phyloP scores from a whole-genome alignment of 2,329 filamentous ascomycete species.

The Albifimbria verrucaria region DNA sequence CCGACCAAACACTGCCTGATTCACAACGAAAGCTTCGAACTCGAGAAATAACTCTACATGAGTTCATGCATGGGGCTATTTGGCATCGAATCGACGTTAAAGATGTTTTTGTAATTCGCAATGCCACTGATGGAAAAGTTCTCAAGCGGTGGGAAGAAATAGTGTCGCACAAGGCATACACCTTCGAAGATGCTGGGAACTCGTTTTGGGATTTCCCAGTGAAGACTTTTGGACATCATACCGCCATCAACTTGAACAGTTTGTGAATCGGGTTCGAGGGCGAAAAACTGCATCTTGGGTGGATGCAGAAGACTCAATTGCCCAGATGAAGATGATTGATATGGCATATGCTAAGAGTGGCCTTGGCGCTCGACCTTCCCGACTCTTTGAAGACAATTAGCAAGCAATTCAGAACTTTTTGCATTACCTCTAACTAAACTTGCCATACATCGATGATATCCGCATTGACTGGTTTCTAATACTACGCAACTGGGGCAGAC shows the following conservation, averaged over 20 bases:
- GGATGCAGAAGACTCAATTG: constrained; percentile 37
- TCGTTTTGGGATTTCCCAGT: constrained; percentile 16
- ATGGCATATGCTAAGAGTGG: constrained; percentile 39
- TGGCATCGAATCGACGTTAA: constrained; percentile 32
- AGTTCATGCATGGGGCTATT: constrained; percentile 17
- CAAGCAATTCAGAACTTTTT: too few species aligned
- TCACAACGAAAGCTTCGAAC: constrained; percentile 7
- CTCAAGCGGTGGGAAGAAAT: constrained; percentile 17
- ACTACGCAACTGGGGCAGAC: too few species aligned
- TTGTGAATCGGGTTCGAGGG: constrained; percentile 42
- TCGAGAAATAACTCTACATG: constrained; percentile 24
- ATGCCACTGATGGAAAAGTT: constrained; percentile 14
- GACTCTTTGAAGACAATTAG: too few species aligned
- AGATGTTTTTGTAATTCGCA: constrained; percentile 24
- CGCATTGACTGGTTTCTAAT: too few species aligned
- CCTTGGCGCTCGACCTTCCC: constrained; percentile 11
- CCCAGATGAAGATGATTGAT: constrained; percentile 44
- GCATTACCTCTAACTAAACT: too few species aligned
- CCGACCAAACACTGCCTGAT: not conserved
- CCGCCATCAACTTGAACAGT: constrained; percentile 44
- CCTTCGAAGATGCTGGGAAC: constrained; percentile 27
- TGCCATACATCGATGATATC: too few species aligned
- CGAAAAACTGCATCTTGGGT: constrained; percentile 37
- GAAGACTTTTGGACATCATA: constrained; percentile 41
- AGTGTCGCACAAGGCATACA: constrained; percentile 30